phyloP scores from a whole-genome alignment of 805 yeast genomes.

The Starmerella sirachaensis region DNA sequence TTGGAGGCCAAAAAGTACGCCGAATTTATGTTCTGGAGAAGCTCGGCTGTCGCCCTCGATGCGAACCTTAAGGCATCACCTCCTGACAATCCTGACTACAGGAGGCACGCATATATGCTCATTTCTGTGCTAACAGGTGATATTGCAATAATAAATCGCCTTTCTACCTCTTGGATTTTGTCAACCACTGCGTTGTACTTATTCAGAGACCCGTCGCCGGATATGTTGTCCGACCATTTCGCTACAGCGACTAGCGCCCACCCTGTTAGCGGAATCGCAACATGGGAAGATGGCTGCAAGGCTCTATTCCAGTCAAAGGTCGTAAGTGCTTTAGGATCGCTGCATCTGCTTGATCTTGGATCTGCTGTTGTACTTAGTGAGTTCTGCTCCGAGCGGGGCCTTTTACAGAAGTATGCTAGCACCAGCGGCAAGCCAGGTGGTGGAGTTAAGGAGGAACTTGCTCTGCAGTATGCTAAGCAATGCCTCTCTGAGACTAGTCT shows the following conservation, averaged over 20 bases:
- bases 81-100: background rate
- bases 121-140: slow-evolving; percentile 14
- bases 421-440: slow-evolving; percentile 5
- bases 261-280: slow-evolving; percentile 10
- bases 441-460: slow-evolving; percentile 17
- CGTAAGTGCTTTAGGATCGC: slow-evolving; percentile 13
- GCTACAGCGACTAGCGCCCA: slow-evolving; percentile 2
- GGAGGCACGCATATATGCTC: slow-evolving; percentile 4
- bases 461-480: slow-evolving; percentile 13
- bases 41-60: slow-evolving; percentile 11
- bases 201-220: slow-evolving; percentile 16
- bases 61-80: slow-evolving; percentile 5
- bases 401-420: slow-evolving; percentile 8
- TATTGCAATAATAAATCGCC: background rate
- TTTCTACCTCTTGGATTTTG: slow-evolving; percentile 14
- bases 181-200: slow-evolving; percentile 16
- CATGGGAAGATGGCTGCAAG: slow-evolving; percentile 22
- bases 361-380: slow-evolving; percentile 17
- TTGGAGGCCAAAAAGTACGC: slow-evolving; percentile 1
- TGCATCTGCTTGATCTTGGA: slow-evolving; percentile 13
- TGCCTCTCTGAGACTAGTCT: slow-evolving; percentile 13
- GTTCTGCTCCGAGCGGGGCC: slow-evolving; percentile 15
- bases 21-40: slow-evolving; percentile 18
- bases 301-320: slow-evolving; percentile 15
- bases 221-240: slow-evolving; percentile 10